Evolutionary conservation across 768 basidiomycete genomes (phyloP).

Genomic region (Leccinum disarticulatum): DNA sequence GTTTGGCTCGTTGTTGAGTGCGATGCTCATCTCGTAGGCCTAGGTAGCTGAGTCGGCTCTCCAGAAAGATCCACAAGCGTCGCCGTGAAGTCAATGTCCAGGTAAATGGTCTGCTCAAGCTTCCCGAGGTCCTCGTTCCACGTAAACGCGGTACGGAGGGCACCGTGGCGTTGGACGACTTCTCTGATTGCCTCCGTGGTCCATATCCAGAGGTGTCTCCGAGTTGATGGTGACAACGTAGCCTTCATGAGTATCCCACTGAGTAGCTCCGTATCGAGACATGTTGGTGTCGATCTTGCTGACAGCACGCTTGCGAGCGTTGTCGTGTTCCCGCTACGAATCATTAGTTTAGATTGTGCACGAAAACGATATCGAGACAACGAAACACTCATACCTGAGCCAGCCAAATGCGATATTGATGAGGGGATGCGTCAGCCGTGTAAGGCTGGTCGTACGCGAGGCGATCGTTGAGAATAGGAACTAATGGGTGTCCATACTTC

Average conservation of each 20-base stretch:
- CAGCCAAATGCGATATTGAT: constrained; percentile 33
- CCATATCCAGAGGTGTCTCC: constrained; percentile 28
- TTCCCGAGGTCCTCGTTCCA: constrained; percentile 32
- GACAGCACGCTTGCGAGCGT: constrained; percentile 28
- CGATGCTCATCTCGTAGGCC: constrained; percentile 33
- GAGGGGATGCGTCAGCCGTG: constrained; percentile 28
- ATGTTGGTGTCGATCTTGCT: constrained; percentile 32
- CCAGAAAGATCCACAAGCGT: constrained; percentile 27
- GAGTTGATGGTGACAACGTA: constrained; percentile 19
- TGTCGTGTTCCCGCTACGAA: constrained; percentile 26
- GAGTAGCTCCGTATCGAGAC: constrained; percentile 34
- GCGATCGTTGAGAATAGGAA: constrained; percentile 31
- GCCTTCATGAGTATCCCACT: constrained; percentile 34
- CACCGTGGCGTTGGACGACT: constrained; percentile 31
- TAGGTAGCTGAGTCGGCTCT: constrained; percentile 25
- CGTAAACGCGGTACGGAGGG: constrained; percentile 28
- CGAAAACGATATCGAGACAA: too few relatives aligned
- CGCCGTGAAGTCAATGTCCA: constrained; percentile 25
- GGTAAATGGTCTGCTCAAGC: constrained; percentile 32
- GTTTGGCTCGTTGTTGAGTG: constrained; percentile 22
- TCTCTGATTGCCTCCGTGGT: constrained; percentile 26
- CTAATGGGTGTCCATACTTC: constrained; percentile 29
- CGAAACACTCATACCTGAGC: constrained; percentile 25
- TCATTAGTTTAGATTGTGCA: too few relatives aligned
- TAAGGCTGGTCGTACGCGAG: constrained; percentile 34